Evolutionary conservation across 768 basidiomycete species (phyloP).

Genomic region (Amanita subjunquillea): DNA sequence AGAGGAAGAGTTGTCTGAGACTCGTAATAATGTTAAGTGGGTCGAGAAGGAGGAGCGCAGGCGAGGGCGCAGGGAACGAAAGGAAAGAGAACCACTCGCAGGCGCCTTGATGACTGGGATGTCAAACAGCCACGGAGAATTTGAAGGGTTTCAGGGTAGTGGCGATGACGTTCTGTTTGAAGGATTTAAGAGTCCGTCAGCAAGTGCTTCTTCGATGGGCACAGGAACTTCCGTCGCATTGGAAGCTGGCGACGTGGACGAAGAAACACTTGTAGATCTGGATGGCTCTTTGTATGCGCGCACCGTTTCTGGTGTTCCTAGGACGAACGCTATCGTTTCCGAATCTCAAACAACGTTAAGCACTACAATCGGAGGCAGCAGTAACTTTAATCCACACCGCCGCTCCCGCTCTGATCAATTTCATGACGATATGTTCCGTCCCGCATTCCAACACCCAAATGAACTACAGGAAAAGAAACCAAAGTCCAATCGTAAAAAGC

Average conservation of each 20-base stretch:
- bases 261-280: not conserved
- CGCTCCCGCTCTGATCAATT: not conserved
- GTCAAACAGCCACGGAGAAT: not conserved
- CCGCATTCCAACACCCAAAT: not conserved
- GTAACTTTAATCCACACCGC: no score
- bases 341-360: not conserved
- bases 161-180: not conserved
- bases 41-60: not conserved
- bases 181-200: not conserved
- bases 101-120: not conserved
- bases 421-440: not conserved
- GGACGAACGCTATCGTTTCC: not conserved
- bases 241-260: not conserved
- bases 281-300: not conserved
- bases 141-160: slow-evolving; percentile 6
- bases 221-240: not conserved
- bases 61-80: not conserved
- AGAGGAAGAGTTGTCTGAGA: not conserved
- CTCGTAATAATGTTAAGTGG: not conserved
- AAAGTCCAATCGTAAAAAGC: not conserved
- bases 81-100: not conserved
- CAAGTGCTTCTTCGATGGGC: no score
- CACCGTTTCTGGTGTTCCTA: not conserved
- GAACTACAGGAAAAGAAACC: not conserved
- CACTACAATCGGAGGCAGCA: not conserved